Conservation (phyloP, 1,284 basidiomycete genomes). For the Cutaneotrichosporon cavernicola region DNA sequence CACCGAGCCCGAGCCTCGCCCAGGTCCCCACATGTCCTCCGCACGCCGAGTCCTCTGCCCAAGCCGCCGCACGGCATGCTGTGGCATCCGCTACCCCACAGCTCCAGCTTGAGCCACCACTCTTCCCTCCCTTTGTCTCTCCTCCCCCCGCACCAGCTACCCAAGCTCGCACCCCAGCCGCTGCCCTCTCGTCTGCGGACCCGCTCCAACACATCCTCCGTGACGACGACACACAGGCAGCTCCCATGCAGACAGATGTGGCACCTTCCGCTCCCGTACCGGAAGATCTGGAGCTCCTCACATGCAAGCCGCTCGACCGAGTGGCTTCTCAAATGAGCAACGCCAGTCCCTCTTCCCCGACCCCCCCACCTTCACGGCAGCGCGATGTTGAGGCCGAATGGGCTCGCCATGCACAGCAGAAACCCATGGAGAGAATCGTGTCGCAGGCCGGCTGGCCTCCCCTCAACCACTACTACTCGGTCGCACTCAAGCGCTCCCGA, state of each 20-base stretch:
- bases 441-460: slow-evolving; percentile 18
- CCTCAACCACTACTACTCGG: slow-evolving; percentile 7
- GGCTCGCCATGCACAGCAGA: slow-evolving; percentile 17
- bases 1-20: slow-evolving; percentile 16
- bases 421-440: slow-evolving; percentile 26
- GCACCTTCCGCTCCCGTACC: neutral
- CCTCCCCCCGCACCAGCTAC: slow-evolving; percentile 15
- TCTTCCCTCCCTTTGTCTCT: slow-evolving; percentile 28
- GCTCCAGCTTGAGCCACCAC: slow-evolving; percentile 18
- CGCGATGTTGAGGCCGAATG: slow-evolving; percentile 13
- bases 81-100: neutral
- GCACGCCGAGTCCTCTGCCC: slow-evolving; percentile 26
- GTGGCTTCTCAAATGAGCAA: slow-evolving; percentile 15
- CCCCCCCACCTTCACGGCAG: neutral
- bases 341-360: neutral
- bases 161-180: slow-evolving; percentile 7
- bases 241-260: neutral
- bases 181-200: slow-evolving; percentile 20
- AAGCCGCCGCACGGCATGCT: slow-evolving; percentile 16
- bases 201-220: slow-evolving; percentile 22
- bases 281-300: slow-evolving; percentile 18
- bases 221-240: slow-evolving; percentile 5
- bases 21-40: slow-evolving; percentile 11
- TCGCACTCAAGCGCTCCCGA: slow-evolving; percentile 23
- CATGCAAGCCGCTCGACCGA: slow-evolving; percentile 25